Evolutionary conservation across 306 rosid species (phyloP).

Genomic region (Corylus americana): DNA sequence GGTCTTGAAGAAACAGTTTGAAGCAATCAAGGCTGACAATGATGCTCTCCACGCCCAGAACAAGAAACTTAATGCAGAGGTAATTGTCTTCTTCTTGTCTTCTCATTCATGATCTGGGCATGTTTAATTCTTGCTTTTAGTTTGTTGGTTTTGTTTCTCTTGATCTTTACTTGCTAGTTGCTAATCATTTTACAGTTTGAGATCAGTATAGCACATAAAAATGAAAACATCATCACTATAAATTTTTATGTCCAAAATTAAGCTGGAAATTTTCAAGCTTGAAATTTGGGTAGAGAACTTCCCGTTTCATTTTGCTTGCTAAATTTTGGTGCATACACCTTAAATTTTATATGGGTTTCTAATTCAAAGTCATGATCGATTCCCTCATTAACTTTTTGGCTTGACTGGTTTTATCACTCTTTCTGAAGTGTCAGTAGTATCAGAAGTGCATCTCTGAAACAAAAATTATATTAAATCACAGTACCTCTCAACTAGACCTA

Average conservation of each 20-base stretch:
- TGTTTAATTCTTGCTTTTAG: background rate
- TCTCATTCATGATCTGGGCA: background rate
- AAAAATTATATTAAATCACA: slow-evolving; percentile 12
- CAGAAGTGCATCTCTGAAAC: slow-evolving; percentile 38
- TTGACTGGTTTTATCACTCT: slow-evolving; percentile 41
- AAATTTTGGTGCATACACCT: slow-evolving; percentile 29
- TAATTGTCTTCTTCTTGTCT: slow-evolving; percentile 18
- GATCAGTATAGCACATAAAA: background rate
- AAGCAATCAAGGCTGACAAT: slow-evolving; percentile 72
- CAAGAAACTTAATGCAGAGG: slow-evolving; percentile 76
- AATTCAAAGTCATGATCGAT: slow-evolving; percentile 22
- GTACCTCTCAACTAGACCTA: slow-evolving; percentile 35
- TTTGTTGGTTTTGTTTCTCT: background rate
- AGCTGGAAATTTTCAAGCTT: background rate
- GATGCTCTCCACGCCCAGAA: slow-evolving; percentile 76
- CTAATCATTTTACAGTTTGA: background rate
- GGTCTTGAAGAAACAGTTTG: slow-evolving; percentile 78
- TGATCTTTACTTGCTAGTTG: background rate
- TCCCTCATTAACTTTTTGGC: slow-evolving; percentile 30
- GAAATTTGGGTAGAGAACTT: background rate
- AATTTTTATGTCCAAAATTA: background rate
- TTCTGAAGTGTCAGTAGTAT: slow-evolving; percentile 44
- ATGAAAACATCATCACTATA: background rate
- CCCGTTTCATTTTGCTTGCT: background rate
- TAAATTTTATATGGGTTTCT: slow-evolving; percentile 23